Percentiles rank a stretch among this genome's conserved stretches.
These are phyloP conservation scores for Suillus occidentalis DNA, from an alignment of 768 basidiomycete species.

Conservation along the genomic window DNA sequence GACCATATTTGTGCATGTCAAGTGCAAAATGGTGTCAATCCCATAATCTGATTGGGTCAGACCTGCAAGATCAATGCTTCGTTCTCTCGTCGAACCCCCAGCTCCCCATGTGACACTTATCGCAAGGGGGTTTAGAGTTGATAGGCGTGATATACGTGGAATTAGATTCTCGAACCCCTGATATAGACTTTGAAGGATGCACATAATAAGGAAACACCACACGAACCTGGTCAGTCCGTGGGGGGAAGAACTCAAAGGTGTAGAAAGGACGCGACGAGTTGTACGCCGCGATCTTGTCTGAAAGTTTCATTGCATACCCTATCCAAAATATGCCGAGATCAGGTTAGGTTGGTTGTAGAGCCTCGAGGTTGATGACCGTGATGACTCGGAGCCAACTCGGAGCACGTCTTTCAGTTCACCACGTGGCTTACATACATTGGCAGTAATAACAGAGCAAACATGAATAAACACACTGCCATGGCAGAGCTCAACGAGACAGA, in stretches of 20 bases:
- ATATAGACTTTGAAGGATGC: slow-evolving; percentile 9
- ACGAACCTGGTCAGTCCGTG: slow-evolving; percentile 82
- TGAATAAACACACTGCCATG: slow-evolving; percentile 20
- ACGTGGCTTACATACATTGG: slow-evolving; percentile 1
- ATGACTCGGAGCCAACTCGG: not conserved
- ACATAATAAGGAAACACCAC: not conserved
- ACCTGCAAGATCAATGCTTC: slow-evolving; percentile 83
- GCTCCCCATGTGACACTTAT: slow-evolving; percentile 98
- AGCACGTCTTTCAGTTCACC: not conserved
- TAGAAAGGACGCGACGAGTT: slow-evolving; percentile 65
- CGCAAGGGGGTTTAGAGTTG: slow-evolving; percentile 75
- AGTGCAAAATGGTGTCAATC: slow-evolving; percentile 86
- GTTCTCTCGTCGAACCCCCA: slow-evolving; percentile 87
- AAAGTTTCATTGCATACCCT: slow-evolving; percentile 59
- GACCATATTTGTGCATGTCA: slow-evolving; percentile 98
- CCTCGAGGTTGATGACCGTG: not conserved
- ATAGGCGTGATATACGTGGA: slow-evolving; percentile 80
- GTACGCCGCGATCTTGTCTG: slow-evolving; percentile 59
- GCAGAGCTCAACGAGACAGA: not conserved
- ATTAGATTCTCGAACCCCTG: slow-evolving; percentile 92
- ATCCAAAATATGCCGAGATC: slow-evolving; percentile 5
- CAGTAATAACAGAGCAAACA: slow-evolving; percentile 20
- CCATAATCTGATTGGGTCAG: slow-evolving; percentile 71
- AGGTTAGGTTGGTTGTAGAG: slow-evolving; percentile 3
- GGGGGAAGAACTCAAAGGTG: slow-evolving; percentile 97